Evolutionary conservation across 805 yeast genomes (phyloP).

Genomic region (Lipomyces spencermartinsiae): DNA sequence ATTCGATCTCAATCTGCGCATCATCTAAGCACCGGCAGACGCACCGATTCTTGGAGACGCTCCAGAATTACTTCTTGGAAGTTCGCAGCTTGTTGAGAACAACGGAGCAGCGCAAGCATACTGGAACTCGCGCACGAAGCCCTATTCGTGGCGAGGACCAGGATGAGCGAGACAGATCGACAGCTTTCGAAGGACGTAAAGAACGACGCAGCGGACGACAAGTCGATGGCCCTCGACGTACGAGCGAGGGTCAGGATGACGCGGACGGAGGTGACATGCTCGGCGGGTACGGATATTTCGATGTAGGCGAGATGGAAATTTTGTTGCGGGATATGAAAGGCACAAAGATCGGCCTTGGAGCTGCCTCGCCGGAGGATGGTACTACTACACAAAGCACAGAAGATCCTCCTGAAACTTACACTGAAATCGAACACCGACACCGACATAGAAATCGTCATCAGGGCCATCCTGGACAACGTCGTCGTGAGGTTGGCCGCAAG

Average conservation of each 20-base stretch:
- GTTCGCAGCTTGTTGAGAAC: conserved; percentile 54
- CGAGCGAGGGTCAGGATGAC: conserved; percentile 32
- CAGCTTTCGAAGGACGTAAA: not conserved
- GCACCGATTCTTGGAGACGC: conserved; percentile 71
- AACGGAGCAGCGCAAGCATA: conserved; percentile 30
- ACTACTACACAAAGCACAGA: not conserved
- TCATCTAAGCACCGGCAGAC: conserved; percentile 92
- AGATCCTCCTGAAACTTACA: not conserved
- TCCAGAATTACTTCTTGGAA: conserved; percentile 66
- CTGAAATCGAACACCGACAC: conserved; percentile 5
- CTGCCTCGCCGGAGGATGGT: conserved; percentile 12
- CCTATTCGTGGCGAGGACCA: conserved; percentile 36
- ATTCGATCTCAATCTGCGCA: conserved; percentile 78
- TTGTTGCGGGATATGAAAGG: conserved; percentile 64
- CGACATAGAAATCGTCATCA: conserved; percentile 15
- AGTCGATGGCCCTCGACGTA: conserved; percentile 23
- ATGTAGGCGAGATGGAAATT: conserved; percentile 68
- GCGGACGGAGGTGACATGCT: conserved; percentile 52
- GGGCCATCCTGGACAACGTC: conserved; percentile 39
- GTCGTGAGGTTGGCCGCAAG: conserved; percentile 68
- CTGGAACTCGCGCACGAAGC: conserved; percentile 38
- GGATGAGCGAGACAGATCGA: not conserved
- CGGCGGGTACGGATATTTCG: conserved; percentile 90
- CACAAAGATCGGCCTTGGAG: conserved; percentile 2
- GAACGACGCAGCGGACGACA: conserved; percentile 27